Evolutionary conservation across 345 rosid genomes (phyloP), one percentile per base, ranked within the genome.

Genomic region (Combretum micranthum): DNA sequence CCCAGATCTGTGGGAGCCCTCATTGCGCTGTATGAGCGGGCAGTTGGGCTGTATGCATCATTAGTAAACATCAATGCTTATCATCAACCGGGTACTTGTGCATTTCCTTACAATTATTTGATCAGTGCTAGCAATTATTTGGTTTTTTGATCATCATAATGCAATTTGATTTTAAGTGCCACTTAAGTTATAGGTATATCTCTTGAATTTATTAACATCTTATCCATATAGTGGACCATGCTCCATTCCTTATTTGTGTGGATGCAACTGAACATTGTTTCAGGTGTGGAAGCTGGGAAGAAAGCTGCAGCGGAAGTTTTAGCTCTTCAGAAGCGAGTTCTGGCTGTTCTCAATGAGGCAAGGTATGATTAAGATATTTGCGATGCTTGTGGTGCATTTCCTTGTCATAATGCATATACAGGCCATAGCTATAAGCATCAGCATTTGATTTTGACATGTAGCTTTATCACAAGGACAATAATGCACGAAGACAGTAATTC

Each of bases 211-310:
- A 7, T 4, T 5, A 32, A 32, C 7, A 32, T 11, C 39, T 32
- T 32, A 25, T 5, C 26, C 5, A 25, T 25, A 32, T 32, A 1
- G 39, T 7, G 39, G 39, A 32, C 39, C 10, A 32, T 32, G 39
- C 39, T 7, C 39, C 39, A 32, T 32, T 32, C 39, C 39, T 32
- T 32, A 32, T 32, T 11, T 7, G 10, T 32, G 39, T 32, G 39
- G 39, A 9, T 32, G 39, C 9, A 32, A 20, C 55, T 42, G 21
- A 42, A 2, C 0, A n/a, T 56, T 26, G 46, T 56, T 45, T 66
- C 56, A 93, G 97, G 99, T 61, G 99, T 93, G 60, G 99, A 93
- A 82, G 99, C 97, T 52, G 99, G 99, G 63, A 89, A 93, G 66
- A 89, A 85, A 62, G 97, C 99, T 47, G 99, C 99, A 17, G 97